Evolutionary conservation across 306 rosid genomes (phyloP), one percentile per base, ranked within the genome.

Genomic region (Arachis hypogaea): DNA sequence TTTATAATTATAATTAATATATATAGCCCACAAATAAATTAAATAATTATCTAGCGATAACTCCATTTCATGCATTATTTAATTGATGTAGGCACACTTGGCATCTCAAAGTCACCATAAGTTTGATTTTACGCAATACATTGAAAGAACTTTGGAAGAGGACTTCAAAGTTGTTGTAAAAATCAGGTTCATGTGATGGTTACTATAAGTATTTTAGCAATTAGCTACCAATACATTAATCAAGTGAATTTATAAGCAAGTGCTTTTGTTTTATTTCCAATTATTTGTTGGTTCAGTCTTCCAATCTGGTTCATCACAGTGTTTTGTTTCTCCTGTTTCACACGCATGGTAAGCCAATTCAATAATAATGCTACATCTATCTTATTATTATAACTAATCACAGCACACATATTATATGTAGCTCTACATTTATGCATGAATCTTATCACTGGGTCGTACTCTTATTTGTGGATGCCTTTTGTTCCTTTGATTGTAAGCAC

Each of bases 81-180:
- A 14, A 71, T 60, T 69, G 70, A 76, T 74, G 11, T 85, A 94
- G 98, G 97, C 98, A 72, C 98, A 94, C 82, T 84, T 94, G 88
- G 85, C 90, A 12, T 96, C 96, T 38, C 96, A 86, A 75, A 86
- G 87, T 80, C 94, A 88, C 68, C 77, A 75, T 9, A 83, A 80
- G 11, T 94, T 94, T 49, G 78, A 91, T 78, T 94, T 94, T 64
- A 89, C 87, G 40, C 86, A 91, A 77, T 94, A 94, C 41, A 94
- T 94, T 5, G 85, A 88, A 45, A 80, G 97, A 65, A 85, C 93
- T 9, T 78, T 94, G 18, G 98, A 94, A 47, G 97, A 94, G 74
- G 98, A 94, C 63, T 94, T 94, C 84, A 91, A 86, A 55, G 93
- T 94, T 0, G 98, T 94, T 0, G 98, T 94, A 36, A 97, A 88